These are phyloP conservation scores for Colletotrichum plurivorum DNA, from an alignment of 2,329 filamentous ascomycete species.

Conservation along the genomic window DNA sequence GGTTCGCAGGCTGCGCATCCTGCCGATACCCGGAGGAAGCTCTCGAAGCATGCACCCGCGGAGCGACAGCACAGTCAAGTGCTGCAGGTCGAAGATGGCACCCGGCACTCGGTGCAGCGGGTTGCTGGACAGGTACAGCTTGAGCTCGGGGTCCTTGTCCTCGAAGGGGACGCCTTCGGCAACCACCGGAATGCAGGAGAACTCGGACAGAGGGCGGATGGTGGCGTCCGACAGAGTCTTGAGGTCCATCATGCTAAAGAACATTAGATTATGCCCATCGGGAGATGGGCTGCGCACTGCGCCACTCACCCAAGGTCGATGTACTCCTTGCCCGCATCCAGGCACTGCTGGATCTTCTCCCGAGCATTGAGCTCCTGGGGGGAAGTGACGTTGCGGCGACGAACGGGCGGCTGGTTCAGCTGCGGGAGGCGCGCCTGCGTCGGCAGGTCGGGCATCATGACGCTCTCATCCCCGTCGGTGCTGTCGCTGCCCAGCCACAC, in stretches of 20 bases:
- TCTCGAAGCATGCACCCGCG: constrained; percentile 74
- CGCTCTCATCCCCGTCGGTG: constrained; percentile 59
- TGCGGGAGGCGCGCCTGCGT: constrained; percentile 55
- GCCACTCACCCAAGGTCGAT: constrained; percentile 73
- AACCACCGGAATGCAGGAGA: constrained; percentile 68
- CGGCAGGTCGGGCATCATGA: constrained; percentile 50
- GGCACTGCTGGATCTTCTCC: constrained; percentile 63
- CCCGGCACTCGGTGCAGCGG: constrained; percentile 68
- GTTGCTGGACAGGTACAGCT: constrained; percentile 75
- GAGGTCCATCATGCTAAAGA: constrained; percentile 60
- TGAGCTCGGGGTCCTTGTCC: constrained; percentile 69
- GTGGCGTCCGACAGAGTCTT: constrained; percentile 68
- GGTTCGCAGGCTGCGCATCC: constrained; percentile 70
- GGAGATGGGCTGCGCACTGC: too few relatives aligned
- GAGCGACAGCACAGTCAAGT: constrained; percentile 76
- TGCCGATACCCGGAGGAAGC: constrained; percentile 71
- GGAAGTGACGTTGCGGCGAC: constrained; percentile 49
- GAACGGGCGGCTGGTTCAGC: constrained; percentile 49
- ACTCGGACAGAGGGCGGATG: constrained; percentile 68
- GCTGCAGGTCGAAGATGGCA: constrained; percentile 72
- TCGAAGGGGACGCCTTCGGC: constrained; percentile 71
- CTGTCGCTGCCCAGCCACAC: constrained; percentile 77
- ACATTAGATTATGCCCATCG: constrained; percentile 24
- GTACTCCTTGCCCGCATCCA: constrained; percentile 71
- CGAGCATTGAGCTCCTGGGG: constrained; percentile 61